Percentiles rank a stretch among this genome's conserved stretches.
Evolutionary conservation across 2,329 filamentous ascomycete species (phyloP).

Genomic region (Xylaria sp.): DNA sequence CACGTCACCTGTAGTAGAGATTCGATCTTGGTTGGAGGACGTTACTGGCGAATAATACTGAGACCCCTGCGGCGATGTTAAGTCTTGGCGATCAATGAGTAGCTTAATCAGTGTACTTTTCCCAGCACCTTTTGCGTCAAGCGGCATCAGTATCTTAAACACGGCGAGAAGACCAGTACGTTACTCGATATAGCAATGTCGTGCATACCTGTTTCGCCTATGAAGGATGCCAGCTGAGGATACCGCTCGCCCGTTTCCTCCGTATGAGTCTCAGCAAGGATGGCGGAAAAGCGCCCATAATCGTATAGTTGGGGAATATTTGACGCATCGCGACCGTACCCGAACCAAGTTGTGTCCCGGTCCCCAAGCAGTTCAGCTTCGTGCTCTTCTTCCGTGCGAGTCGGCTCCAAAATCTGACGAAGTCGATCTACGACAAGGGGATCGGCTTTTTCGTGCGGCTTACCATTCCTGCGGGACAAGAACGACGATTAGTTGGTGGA

Average conservation of each 20-base stretch:
- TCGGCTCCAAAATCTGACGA: slow-evolving; percentile 48
- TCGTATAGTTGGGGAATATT: slow-evolving; percentile 46
- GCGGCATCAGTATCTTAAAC: slow-evolving; percentile 7
- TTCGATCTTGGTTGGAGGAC: slow-evolving; percentile 53
- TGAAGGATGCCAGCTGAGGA: slow-evolving; percentile 56
- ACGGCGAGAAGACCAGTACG: not conserved
- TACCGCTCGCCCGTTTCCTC: slow-evolving; percentile 46
- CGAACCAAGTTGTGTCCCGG: slow-evolving; percentile 50
- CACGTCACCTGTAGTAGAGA: slow-evolving; percentile 61
- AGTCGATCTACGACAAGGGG: slow-evolving; percentile 46
- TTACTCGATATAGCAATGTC: not conserved
- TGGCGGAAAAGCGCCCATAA: slow-evolving; percentile 54
- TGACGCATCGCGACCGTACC: slow-evolving; percentile 47
- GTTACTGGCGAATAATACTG: slow-evolving; percentile 56
- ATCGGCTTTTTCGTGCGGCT: slow-evolving; percentile 49
- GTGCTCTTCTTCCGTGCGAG: slow-evolving; percentile 47
- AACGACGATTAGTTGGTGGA: slow-evolving; percentile 35
- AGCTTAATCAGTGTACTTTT: slow-evolving; percentile 62
- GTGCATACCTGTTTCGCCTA: slow-evolving; percentile 53
- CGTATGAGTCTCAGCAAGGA: slow-evolving; percentile 51
- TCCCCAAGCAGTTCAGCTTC: slow-evolving; percentile 48
- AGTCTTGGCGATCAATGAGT: slow-evolving; percentile 53
- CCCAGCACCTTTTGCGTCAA: slow-evolving; percentile 52
- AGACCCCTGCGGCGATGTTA: slow-evolving; percentile 42
- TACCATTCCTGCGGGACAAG: slow-evolving; percentile 45